A percentile compares a stretch with the other conserved stretches of the same genome.
phyloP scores from a whole-genome alignment of 768 basidiomycete species.

The Lanmaoa rubissima region DNA sequence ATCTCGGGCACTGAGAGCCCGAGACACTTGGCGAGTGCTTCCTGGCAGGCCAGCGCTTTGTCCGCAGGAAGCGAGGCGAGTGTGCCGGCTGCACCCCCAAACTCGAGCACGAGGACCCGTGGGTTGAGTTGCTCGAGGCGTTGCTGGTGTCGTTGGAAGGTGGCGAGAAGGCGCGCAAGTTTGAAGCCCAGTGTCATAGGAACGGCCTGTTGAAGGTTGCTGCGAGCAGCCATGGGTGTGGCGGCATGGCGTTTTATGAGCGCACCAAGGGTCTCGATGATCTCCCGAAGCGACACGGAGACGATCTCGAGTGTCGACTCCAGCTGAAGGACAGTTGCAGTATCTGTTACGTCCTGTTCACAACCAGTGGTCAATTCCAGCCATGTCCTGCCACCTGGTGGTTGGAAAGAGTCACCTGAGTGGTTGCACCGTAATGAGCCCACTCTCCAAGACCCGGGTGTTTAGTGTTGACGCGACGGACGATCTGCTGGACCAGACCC shows the following conservation, averaged over 20 bases:
- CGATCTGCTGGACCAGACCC: constrained; percentile 44
- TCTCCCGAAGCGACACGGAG: constrained; percentile 27
- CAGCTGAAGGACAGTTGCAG: constrained; percentile 43
- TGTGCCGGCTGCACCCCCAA: constrained; percentile 47
- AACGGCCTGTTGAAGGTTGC: constrained; percentile 49
- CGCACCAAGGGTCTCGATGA: constrained; percentile 28
- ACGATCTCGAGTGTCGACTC: constrained; percentile 38
- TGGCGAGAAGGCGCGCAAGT: constrained; percentile 42
- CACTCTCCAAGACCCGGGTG: constrained; percentile 42
- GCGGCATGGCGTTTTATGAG: constrained; percentile 33
- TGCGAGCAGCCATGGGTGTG: constrained; percentile 46
- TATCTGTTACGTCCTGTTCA: constrained; percentile 47
- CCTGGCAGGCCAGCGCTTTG: constrained; percentile 28
- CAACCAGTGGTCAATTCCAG: not conserved
- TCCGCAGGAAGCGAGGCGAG: constrained; percentile 43
- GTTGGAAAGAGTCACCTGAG: constrained; percentile 35
- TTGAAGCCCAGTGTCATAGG: constrained; percentile 49
- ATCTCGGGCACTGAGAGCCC: constrained; percentile 27
- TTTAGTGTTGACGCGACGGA: constrained; percentile 35
- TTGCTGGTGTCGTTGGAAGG: constrained; percentile 40
- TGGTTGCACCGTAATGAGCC: constrained; percentile 49
- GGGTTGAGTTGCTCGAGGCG: constrained; percentile 37
- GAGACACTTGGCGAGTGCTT: constrained; percentile 18
- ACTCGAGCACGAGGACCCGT: constrained; percentile 42
- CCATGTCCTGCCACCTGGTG: not conserved